Evolutionary conservation across 1,284 basidiomycete genomes (phyloP).

Genomic region (Tilletia indica): DNA sequence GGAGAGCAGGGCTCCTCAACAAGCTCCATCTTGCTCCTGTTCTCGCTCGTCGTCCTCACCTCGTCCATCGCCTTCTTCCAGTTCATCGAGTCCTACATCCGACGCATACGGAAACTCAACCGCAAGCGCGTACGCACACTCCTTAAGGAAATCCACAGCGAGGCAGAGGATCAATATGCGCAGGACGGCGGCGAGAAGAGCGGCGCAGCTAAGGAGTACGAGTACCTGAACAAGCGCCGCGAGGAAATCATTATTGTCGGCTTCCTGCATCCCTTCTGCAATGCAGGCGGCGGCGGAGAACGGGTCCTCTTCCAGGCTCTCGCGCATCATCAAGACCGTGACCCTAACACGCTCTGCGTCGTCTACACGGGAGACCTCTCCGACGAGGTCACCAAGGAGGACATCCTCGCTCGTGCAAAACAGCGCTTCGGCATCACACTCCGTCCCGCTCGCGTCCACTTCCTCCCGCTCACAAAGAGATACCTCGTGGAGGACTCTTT

Average conservation of each 20-base stretch:
- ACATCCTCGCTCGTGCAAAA: constrained; percentile 69
- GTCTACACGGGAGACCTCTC: constrained; percentile 75
- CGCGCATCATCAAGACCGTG: constrained; percentile 70
- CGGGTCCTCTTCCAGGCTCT: constrained; percentile 93
- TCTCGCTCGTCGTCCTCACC: constrained; percentile 13
- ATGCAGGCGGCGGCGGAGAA: constrained; percentile 96
- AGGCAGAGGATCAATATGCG: background rate
- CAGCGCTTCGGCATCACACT: constrained; percentile 79
- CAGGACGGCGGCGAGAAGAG: background rate
- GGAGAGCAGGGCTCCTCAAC: background rate
- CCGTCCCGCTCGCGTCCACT: constrained; percentile 67
- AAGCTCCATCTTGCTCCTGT: background rate
- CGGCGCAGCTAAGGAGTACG: background rate
- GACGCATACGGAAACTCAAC: constrained; percentile 1
- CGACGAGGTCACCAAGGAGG: constrained; percentile 64
- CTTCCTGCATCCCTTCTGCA: constrained; percentile 95
- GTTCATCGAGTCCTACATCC: constrained; percentile 8
- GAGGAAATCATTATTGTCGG: constrained; percentile 58
- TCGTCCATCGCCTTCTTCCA: background rate
- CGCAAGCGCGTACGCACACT: background rate
- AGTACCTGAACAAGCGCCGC: background rate
- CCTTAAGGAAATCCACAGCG: background rate
- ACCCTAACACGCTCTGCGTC: constrained; percentile 71
- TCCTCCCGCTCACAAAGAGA: constrained; percentile 74
- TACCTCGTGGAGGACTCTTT: constrained; percentile 74